These are phyloP conservation scores for Sideroxylon spinosum DNA, from an alignment of 179 eudicot genomes.

Conservation along the genomic window DNA sequence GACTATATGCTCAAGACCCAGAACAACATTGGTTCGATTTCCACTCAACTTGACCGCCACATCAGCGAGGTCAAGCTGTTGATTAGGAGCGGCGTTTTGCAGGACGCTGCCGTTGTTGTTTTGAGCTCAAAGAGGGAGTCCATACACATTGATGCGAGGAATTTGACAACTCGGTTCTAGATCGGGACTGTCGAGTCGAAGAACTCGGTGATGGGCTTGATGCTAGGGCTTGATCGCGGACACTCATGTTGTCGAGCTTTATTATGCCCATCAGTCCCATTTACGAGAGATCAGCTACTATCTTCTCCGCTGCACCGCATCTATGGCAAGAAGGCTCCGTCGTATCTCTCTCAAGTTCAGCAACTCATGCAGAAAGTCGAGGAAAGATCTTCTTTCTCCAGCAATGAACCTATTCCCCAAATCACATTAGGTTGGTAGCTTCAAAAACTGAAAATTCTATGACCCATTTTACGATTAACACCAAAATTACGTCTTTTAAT, in stretches of 20 bases:
- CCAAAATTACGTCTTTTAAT: too few relatives aligned
- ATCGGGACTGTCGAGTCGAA: slow-evolving; percentile 56
- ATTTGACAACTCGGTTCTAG: slow-evolving; percentile 63
- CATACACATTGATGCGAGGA: slow-evolving; percentile 41
- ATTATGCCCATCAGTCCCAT: too few relatives aligned
- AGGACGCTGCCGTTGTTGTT: slow-evolving; percentile 18
- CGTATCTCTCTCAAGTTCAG: too few relatives aligned
- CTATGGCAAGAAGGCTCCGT: too few relatives aligned
- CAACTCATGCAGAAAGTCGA: too few relatives aligned
- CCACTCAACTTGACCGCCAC: slow-evolving; percentile 43
- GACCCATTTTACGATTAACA: too few relatives aligned
- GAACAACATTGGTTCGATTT: slow-evolving; percentile 58
- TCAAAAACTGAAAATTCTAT: too few relatives aligned
- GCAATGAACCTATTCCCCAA: too few relatives aligned
- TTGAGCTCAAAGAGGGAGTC: slow-evolving; percentile 21
- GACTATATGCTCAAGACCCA: slow-evolving; percentile 71
- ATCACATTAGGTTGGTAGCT: too few relatives aligned
- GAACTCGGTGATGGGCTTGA: slow-evolving; percentile 46
- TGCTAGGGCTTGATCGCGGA: slow-evolving; percentile 47
- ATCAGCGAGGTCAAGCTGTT: slow-evolving; percentile 50
- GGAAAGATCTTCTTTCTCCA: too few relatives aligned
- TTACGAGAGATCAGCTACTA: too few relatives aligned
- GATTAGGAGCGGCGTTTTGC: slow-evolving; percentile 39
- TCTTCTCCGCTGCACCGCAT: too few relatives aligned
- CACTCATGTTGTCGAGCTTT: slow-evolving; percentile 70